Base-by-base conservation (phyloP, 345 rosid species). In the Melastoma malabathricum region DNA sequence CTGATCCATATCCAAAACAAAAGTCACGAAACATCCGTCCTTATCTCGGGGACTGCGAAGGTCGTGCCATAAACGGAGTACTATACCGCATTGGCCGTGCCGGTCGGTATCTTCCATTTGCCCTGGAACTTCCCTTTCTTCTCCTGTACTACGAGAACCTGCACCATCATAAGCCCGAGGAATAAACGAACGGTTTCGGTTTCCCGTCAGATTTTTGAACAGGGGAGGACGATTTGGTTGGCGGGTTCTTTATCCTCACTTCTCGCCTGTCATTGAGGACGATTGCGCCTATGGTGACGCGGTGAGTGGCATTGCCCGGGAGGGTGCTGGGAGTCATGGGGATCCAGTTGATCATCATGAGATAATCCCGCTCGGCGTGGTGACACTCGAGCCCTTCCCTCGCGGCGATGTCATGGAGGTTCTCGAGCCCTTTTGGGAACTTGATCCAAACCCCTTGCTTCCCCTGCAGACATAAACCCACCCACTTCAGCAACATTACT, bases 71-170 rank as follows among this genome's bases (percentile, higher is more conserved):
- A 31, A 22, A 22, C 18, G 41, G 3, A 19, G 44, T n/a, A 18
- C 17, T 48, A 23, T 50, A 87, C 96, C 94, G 79, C 79, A 10
- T 84, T 87, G 41, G 76, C 96, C 62, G 64, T 65, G 64, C 96
- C 96, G 14, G 94, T 87, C 22, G 96, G 96, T 57, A 87, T 81
- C 69, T 87, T 87, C 96, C 96, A 87, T 17, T 79, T 60, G 41
- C 83, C 87, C 4, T 56, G 64, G 19, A 84, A 64, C 1, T 0
- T 46, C 47, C 96, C 96, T 31, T 72, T 72, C 51, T 79, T 84
- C 65, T 87, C 96, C 72, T 81, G 86, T 20, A 87, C 96, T 41
- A 73, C 85, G 47, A 87, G 96, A 50, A 87, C 29, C 96, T 84
- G 67, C 14, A 34, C 25, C 8, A 19, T 14, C 47, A 38, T 10